phyloP scores from a whole-genome alignment of 495 filamentous ascomycete genomes.

The Rhizodiscina lignyota region DNA sequence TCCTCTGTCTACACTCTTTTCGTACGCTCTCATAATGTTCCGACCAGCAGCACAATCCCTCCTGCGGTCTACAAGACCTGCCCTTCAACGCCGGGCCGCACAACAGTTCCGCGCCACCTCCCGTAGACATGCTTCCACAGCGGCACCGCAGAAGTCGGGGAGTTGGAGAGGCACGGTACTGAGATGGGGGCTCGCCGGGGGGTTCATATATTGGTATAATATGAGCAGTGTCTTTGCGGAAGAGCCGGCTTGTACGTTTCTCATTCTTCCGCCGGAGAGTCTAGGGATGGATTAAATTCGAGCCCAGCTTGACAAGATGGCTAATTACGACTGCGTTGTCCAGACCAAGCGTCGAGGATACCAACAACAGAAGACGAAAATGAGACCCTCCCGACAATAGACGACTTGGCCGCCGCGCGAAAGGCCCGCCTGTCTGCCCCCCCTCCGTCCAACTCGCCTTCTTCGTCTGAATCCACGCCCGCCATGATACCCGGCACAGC shows the following conservation, averaged over 20 bases:
- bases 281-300: neutral
- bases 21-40: too few relatives aligned
- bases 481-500: slow-evolving; percentile 7
- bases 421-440: slow-evolving; percentile 6
- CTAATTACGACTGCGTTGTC: neutral
- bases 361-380: slow-evolving; percentile 15
- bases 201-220: slow-evolving; percentile 81
- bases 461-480: neutral
- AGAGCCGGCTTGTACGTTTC: slow-evolving; percentile 50
- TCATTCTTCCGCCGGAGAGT: neutral
- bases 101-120: too few relatives aligned
- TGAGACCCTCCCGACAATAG: slow-evolving; percentile 19
- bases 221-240: slow-evolving; percentile 77
- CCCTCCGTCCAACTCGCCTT: neutral
- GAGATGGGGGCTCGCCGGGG: slow-evolving; percentile 62
- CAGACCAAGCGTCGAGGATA: slow-evolving; percentile 1
- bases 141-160: slow-evolving; percentile 29
- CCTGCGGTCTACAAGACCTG: too few relatives aligned
- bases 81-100: too few relatives aligned
- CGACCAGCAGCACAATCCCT: too few relatives aligned
- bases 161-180: slow-evolving; percentile 65
- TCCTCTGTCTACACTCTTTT: too few relatives aligned
- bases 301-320: slow-evolving; percentile 4
- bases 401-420: slow-evolving; percentile 15
- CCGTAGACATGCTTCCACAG: too few relatives aligned